Evolutionary conservation across 1,284 basidiomycete species (phyloP).

Genomic region (Ganoderma lingzhi): DNA sequence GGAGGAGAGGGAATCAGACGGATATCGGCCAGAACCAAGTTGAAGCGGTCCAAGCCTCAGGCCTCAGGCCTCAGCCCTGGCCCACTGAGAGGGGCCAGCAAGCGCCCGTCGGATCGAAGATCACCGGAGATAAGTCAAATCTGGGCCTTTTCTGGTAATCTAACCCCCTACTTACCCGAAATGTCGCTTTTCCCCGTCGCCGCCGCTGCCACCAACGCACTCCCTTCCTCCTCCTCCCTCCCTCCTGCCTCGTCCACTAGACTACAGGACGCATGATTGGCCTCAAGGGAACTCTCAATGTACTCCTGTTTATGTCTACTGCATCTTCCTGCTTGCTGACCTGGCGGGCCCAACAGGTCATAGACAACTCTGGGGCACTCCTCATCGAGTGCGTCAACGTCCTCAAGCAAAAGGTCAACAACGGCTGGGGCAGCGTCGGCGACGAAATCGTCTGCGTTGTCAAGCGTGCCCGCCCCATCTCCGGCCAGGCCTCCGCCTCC

Average conservation of each 20-base stretch:
- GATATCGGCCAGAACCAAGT: not conserved
- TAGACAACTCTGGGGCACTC: slow-evolving; percentile 98
- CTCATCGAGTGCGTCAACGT: slow-evolving; percentile 98
- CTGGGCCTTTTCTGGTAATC: not conserved
- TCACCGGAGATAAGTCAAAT: not conserved
- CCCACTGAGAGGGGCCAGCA: not conserved
- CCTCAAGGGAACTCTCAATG: slow-evolving; percentile 90
- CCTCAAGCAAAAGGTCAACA: slow-evolving; percentile 93
- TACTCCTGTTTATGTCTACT: slow-evolving; percentile 38
- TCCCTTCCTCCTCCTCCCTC: slow-evolving; percentile 7
- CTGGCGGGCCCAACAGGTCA: slow-evolving; percentile 65
- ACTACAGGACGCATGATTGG: slow-evolving; percentile 76
- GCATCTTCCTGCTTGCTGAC: slow-evolving; percentile 1
- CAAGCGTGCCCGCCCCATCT: slow-evolving; percentile 76
- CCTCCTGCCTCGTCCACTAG: slow-evolving; percentile 13
- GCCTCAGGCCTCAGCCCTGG: too few relatives aligned
- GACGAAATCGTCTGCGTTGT: slow-evolving; percentile 99
- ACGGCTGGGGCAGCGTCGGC: slow-evolving; percentile 84
- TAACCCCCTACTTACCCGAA: not conserved
- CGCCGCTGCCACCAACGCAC: not conserved
- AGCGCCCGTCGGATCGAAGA: not conserved
- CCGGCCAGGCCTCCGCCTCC: slow-evolving; percentile 59
- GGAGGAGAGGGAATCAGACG: slow-evolving; percentile 1
- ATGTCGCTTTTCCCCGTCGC: not conserved
- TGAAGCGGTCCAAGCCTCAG: not conserved